These are phyloP conservation scores for Backusella morwellensis DNA, from an alignment of 192 early-diverging fungal species.

Conservation along the genomic window DNA sequence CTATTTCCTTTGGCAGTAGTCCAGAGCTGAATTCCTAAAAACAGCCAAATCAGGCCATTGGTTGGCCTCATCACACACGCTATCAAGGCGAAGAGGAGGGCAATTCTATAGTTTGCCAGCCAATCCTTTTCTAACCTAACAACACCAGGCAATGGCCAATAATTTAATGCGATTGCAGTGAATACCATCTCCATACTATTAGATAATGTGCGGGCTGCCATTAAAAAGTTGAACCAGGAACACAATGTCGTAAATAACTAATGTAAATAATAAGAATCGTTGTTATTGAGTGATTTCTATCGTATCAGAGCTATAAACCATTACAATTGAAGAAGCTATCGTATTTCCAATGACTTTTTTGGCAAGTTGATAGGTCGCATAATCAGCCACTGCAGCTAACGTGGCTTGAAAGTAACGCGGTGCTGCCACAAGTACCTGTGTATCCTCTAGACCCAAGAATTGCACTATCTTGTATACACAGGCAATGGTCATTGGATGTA, in stretches of 20 bases:
- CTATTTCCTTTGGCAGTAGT: constrained; percentile 11
- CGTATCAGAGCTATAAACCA: neutral
- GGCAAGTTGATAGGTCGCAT: constrained; percentile 73
- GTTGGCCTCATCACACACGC: constrained; percentile 90
- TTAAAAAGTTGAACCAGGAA: constrained; percentile 61
- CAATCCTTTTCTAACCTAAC: neutral
- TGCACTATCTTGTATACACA: constrained; percentile 63
- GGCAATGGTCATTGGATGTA: constrained; percentile 88
- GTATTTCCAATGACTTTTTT: constrained; percentile 22
- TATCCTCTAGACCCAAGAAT: constrained; percentile 60
- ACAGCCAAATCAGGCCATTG: constrained; percentile 83
- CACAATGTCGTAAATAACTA: constrained; percentile 51
- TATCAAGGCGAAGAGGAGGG: constrained; percentile 71
- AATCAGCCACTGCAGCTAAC: constrained; percentile 72
- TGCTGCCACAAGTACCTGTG: constrained; percentile 68
- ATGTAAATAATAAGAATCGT: neutral
- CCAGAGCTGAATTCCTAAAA: constrained; percentile 64
- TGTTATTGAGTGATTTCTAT: neutral
- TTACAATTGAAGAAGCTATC: constrained; percentile 34
- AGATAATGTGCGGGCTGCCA: constrained; percentile 50
- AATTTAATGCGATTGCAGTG: constrained; percentile 73
- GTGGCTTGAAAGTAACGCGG: constrained; percentile 75
- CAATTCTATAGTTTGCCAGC: constrained; percentile 26
- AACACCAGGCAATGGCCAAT: constrained; percentile 73
- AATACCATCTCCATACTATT: constrained; percentile 75